These are phyloP conservation scores for Leccinum truebloodii DNA, from an alignment of 768 basidiomycete species.

Conservation along the genomic window DNA sequence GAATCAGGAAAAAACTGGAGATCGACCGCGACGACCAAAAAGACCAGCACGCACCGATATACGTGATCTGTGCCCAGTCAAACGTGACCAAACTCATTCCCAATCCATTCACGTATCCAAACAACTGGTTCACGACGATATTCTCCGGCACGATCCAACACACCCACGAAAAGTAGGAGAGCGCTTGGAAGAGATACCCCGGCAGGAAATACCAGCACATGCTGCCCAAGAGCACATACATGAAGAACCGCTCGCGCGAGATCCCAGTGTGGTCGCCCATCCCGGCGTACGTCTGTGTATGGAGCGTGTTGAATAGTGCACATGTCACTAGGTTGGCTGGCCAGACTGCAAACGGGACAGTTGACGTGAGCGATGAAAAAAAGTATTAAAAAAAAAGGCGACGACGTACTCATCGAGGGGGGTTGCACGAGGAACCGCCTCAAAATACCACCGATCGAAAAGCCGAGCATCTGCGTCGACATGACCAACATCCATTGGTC, in stretches of 20 bases:
- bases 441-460: slow-evolving; percentile 57
- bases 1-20: neutral
- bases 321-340: slow-evolving; percentile 69
- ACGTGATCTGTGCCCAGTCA: slow-evolving; percentile 73
- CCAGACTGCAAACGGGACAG: slow-evolving; percentile 60
- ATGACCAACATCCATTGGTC: slow-evolving; percentile 64
- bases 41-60: slow-evolving; percentile 21
- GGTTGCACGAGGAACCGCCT: slow-evolving; percentile 67
- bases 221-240: slow-evolving; percentile 38
- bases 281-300: slow-evolving; percentile 51
- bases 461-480: slow-evolving; percentile 73
- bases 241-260: slow-evolving; percentile 55
- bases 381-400: neutral
- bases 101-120: slow-evolving; percentile 57
- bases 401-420: slow-evolving; percentile 57
- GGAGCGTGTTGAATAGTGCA: slow-evolving; percentile 73
- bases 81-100: slow-evolving; percentile 79
- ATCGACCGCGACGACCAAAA: neutral
- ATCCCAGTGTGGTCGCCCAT: slow-evolving; percentile 47
- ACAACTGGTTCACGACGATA: slow-evolving; percentile 69
- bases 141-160: slow-evolving; percentile 75
- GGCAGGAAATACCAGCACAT: slow-evolving; percentile 60
- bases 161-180: slow-evolving; percentile 63
- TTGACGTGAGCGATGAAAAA: neutral
- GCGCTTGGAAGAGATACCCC: slow-evolving; percentile 69